Evolutionary conservation across 495 filamentous ascomycete genomes (phyloP).

Genomic region (Beverwykella pulmonaria): DNA sequence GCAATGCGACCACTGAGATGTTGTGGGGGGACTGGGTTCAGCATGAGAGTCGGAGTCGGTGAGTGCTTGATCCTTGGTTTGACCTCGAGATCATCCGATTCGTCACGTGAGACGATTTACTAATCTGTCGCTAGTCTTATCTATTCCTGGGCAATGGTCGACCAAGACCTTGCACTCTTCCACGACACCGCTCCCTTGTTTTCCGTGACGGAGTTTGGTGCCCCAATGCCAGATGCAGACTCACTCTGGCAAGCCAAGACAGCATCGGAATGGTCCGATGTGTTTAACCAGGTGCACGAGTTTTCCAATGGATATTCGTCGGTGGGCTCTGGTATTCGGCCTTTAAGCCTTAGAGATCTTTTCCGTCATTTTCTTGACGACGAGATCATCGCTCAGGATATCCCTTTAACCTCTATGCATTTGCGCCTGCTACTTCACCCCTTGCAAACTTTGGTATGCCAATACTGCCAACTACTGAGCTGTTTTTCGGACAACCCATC

Average conservation of each 20-base stretch:
- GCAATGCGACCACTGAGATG: conserved; percentile 48
- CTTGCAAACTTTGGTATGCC: conserved; percentile 46
- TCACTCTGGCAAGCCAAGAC: conserved; percentile 55
- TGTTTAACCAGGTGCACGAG: conserved; percentile 56
- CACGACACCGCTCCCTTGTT: conserved; percentile 62
- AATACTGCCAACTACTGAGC: conserved; percentile 48
- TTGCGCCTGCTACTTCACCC: conserved; percentile 48
- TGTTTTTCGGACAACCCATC: conserved; percentile 46
- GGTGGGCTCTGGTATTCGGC: conserved; percentile 48
- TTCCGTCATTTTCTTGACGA: conserved; percentile 55
- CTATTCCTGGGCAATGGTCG: conserved; percentile 68
- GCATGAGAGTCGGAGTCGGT: conserved; percentile 62
- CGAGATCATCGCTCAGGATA: conserved; percentile 46
- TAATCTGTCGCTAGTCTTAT: conserved; percentile 51
- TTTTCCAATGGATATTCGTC: conserved; percentile 48
- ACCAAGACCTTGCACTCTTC: conserved; percentile 67
- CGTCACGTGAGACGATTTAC: conserved; percentile 26
- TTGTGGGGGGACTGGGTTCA: conserved; percentile 61
- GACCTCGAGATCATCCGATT: background rate
- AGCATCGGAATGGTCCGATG: conserved; percentile 51
- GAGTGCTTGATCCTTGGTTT: conserved; percentile 33
- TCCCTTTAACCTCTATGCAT: conserved; percentile 47
- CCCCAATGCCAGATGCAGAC: conserved; percentile 61
- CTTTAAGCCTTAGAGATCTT: conserved; percentile 58
- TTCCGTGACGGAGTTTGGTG: conserved; percentile 59